Evolutionary conservation across 1,139 yeast species (phyloP), one percentile per base, ranked within the genome.

Genomic region (Saccharomyces hybrid): DNA sequence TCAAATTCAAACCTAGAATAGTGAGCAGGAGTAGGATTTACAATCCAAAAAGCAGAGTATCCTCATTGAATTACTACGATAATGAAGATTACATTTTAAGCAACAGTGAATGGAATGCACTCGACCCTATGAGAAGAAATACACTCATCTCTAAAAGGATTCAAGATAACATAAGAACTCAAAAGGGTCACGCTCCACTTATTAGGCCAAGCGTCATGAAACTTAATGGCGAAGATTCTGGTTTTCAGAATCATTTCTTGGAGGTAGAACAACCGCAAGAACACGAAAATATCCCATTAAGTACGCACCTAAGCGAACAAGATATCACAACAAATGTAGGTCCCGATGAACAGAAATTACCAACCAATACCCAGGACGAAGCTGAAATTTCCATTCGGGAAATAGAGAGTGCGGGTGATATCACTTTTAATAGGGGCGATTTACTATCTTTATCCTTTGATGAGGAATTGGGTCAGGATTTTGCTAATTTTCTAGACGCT

Each of bases 61-160:
- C 23, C 3, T 27, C 28, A 14, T n/a, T 46, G 13, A 23, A 51
- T 5, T 7, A 25, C 3, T 56, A 54, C n/a, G 34, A 38, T 5
- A 54, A 51, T n/a, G 58, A 57, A 19, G 58, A 55, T n/a, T 54
- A 54, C 32, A 49, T 55, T 6, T 41, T 56, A 11, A 32, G 53
- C 7, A 53, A 34, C 16, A 46, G 49, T 8, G 59, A 56, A 27
- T 38, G 44, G 44, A 60, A 57, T 48, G 55, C 54, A 3, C 42
- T 65, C 50, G 68, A 65, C 52, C 68, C 68, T 2, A 49, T 57
- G 51, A 57, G 65, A 50, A 57, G 66, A 50, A 60, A 62, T 48
- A 57, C 62, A 9, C 34, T 58, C n/a, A 50, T 57, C n/a, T 62
- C 66, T 9, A 63, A 52, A 50, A 59, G 54, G 29, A 58, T 63